Evolutionary conservation across 2,329 filamentous ascomycete species (phyloP).

Genomic region (Paracoccidioides brasiliensis): DNA sequence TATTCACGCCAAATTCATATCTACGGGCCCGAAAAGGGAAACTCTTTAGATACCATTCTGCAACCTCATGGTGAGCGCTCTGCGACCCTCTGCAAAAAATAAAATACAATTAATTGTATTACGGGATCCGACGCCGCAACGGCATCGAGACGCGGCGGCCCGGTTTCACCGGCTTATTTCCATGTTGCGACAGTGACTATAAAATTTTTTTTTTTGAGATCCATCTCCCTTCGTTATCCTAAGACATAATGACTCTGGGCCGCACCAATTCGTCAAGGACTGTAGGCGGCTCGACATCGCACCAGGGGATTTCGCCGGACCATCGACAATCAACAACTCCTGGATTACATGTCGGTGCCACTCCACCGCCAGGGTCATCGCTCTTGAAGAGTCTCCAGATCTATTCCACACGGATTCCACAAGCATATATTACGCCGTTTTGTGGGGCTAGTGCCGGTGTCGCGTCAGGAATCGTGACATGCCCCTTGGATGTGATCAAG

Average conservation of each 20-base stretch:
- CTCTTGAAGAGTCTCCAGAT: slow-evolving; percentile 27
- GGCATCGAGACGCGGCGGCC: neutral
- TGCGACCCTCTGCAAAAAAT: neutral
- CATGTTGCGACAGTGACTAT: slow-evolving; percentile 30
- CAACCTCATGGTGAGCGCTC: neutral
- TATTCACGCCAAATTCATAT: slow-evolving; percentile 3
- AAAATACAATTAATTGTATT: neutral
- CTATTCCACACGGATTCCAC: slow-evolving; percentile 38
- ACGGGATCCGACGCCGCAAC: neutral
- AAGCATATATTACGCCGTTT: slow-evolving; percentile 59
- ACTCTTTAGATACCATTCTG: neutral
- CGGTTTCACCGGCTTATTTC: slow-evolving; percentile 25
- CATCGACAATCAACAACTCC: slow-evolving; percentile 12
- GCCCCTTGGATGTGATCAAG: slow-evolving; percentile 96
- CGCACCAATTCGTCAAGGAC: slow-evolving; percentile 26
- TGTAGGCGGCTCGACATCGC: slow-evolving; percentile 20
- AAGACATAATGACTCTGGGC: slow-evolving; percentile 32
- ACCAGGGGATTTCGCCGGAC: slow-evolving; percentile 15
- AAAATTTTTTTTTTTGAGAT: slow-evolving; percentile 24
- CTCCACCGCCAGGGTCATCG: slow-evolving; percentile 18
- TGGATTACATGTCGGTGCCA: slow-evolving; percentile 17
- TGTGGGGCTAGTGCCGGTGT: slow-evolving; percentile 82
- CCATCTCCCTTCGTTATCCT: slow-evolving; percentile 24
- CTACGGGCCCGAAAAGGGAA: neutral
- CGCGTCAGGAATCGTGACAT: slow-evolving; percentile 86